Evolutionary conservation across 2,329 filamentous ascomycete species (phyloP).

Genomic region (Alternaria gansuensis): DNA sequence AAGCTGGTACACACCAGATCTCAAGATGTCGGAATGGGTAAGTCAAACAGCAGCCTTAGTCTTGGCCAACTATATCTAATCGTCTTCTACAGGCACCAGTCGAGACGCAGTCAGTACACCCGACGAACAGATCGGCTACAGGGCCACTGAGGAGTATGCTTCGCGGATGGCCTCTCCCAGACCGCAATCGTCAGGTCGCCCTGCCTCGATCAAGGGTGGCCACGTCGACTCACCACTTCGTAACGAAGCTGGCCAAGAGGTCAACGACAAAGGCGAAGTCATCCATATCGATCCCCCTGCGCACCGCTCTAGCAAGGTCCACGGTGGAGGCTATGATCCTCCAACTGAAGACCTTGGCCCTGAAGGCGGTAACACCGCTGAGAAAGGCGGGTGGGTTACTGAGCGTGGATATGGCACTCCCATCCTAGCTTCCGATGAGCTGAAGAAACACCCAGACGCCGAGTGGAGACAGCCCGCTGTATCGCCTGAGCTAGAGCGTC

Average conservation of each 20-base stretch:
- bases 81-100: constrained; percentile 68
- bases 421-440: constrained; percentile 88
- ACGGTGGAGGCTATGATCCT: constrained; percentile 62
- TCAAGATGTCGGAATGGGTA: constrained; percentile 63
- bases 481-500: constrained; percentile 70
- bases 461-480: constrained; percentile 82
- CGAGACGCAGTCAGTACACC: constrained; percentile 75
- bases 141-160: constrained; percentile 84
- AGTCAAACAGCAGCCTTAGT: constrained; percentile 33
- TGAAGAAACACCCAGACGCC: constrained; percentile 74
- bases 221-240: constrained; percentile 62
- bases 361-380: constrained; percentile 56
- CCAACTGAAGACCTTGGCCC: constrained; percentile 62
- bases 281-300: constrained; percentile 80
- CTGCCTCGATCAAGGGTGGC: constrained; percentile 59
- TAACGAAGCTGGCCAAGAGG: constrained; percentile 57
- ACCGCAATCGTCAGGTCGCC: constrained; percentile 59
- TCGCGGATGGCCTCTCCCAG: constrained; percentile 77
- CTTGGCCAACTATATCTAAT: constrained; percentile 55
- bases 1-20: constrained; percentile 79
- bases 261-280: constrained; percentile 64
- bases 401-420: constrained; percentile 74
- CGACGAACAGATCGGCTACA: constrained; percentile 88
- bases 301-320: constrained; percentile 56
- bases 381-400: constrained; percentile 62